A percentile compares a stretch with the other conserved stretches of the same genome.
phyloP scores from a whole-genome alignment of 2,329 filamentous ascomycete genomes.

The Phialophora verrucosa region DNA sequence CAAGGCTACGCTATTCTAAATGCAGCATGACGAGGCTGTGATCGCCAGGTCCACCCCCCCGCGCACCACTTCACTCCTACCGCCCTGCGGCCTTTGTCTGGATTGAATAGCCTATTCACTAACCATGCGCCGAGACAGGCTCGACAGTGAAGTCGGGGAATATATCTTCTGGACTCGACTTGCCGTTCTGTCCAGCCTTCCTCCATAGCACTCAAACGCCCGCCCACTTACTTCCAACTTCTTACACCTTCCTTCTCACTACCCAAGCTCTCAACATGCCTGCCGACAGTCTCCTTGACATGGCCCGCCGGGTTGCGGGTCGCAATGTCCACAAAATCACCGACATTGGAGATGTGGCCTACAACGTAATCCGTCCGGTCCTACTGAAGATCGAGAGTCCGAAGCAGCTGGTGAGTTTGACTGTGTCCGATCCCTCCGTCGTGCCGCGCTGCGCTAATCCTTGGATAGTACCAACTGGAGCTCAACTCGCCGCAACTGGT shows the following conservation, averaged over 20 bases:
- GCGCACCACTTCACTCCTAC: neutral
- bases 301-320: constrained; percentile 39
- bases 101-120: constrained; percentile 3
- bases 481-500: constrained; percentile 75
- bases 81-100: neutral
- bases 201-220: neutral
- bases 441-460: neutral
- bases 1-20: neutral
- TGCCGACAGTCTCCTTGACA: constrained; percentile 37
- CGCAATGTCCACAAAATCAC: constrained; percentile 58
- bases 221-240: neutral
- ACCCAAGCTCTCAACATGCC: constrained; percentile 37
- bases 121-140: neutral
- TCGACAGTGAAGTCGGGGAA: neutral
- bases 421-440: neutral
- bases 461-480: constrained; percentile 64
- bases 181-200: neutral
- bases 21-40: neutral
- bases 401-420: constrained; percentile 63
- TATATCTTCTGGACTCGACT: neutral
- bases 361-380: constrained; percentile 68
- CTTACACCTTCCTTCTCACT: neutral
- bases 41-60: neutral
- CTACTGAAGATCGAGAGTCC: constrained; percentile 74
- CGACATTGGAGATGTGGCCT: constrained; percentile 74